Conservation (phyloP, 192 early-diverging fungal species). For the Coemansia guatemalensis region DNA sequence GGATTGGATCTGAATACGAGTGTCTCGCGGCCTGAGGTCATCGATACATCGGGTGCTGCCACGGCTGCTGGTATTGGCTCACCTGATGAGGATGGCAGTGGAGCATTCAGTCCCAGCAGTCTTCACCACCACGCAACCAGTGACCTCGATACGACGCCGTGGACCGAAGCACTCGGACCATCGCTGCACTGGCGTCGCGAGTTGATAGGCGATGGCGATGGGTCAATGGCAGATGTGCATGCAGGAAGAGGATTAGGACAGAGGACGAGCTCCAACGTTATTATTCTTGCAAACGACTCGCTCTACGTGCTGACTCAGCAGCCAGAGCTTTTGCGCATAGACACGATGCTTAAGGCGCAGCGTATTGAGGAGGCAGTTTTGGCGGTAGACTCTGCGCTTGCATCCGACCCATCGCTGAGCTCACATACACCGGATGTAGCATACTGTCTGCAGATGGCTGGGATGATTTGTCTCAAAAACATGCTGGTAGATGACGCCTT, state of each 20-base stretch:
- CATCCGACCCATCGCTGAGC: too few species aligned
- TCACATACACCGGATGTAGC: constrained; percentile 6
- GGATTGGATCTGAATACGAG: constrained; percentile 11
- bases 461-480: constrained; percentile 23
- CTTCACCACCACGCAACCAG: background rate
- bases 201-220: constrained; percentile 12
- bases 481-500: constrained; percentile 45
- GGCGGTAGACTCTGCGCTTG: constrained; percentile 12
- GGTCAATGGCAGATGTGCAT: background rate
- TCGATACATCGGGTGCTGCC: constrained; percentile 9
- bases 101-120: background rate
- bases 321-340: constrained; percentile 28
- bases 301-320: constrained; percentile 20
- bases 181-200: constrained; percentile 21
- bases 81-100: background rate
- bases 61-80: background rate
- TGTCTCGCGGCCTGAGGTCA: constrained; percentile 21
- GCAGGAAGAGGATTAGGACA: constrained; percentile 23
- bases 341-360: constrained; percentile 17
- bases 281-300: constrained; percentile 18
- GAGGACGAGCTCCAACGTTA: constrained; percentile 1
- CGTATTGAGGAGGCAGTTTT: constrained; percentile 40
- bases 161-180: constrained; percentile 13
- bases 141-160: constrained; percentile 5
- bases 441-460: constrained; percentile 46